Evolutionary conservation across 441 rosid genomes (phyloP).

Genomic region (Aquilaria agallochum): DNA sequence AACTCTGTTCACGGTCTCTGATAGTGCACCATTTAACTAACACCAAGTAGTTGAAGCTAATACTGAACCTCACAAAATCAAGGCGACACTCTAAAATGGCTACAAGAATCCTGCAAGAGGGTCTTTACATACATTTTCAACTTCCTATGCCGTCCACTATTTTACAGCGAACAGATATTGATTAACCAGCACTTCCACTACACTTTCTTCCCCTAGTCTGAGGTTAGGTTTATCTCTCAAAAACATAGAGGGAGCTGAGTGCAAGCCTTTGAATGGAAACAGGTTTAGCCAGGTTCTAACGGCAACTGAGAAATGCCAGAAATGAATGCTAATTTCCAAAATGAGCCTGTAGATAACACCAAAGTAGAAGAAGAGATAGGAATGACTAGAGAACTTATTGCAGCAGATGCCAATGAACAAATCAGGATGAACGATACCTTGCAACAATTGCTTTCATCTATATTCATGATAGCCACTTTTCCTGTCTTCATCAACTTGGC

Average conservation of each 20-base stretch:
- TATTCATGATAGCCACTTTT: too few species aligned
- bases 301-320: too few species aligned
- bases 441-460: too few species aligned
- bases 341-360: too few species aligned
- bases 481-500: conserved; percentile 54
- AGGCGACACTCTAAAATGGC: conserved; percentile 81
- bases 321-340: too few species aligned
- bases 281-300: conserved; percentile 6
- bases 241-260: conserved; percentile 79
- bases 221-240: conserved; percentile 37
- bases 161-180: not conserved
- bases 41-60: conserved; percentile 75
- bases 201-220: conserved; percentile 2
- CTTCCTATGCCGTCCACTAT: not conserved
- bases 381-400: too few species aligned
- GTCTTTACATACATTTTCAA: conserved; percentile 23
- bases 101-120: conserved; percentile 77
- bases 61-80: conserved; percentile 77
- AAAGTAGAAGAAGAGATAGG: too few species aligned
- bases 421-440: too few species aligned
- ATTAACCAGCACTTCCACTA: not conserved
- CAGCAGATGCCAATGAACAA: too few species aligned
- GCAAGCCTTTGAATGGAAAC: conserved; percentile 48
- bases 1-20: too few species aligned
- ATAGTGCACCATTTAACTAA: conserved; percentile 43